phyloP scores from a whole-genome alignment of 306 rosid species.

The Trifolium repens region DNA sequence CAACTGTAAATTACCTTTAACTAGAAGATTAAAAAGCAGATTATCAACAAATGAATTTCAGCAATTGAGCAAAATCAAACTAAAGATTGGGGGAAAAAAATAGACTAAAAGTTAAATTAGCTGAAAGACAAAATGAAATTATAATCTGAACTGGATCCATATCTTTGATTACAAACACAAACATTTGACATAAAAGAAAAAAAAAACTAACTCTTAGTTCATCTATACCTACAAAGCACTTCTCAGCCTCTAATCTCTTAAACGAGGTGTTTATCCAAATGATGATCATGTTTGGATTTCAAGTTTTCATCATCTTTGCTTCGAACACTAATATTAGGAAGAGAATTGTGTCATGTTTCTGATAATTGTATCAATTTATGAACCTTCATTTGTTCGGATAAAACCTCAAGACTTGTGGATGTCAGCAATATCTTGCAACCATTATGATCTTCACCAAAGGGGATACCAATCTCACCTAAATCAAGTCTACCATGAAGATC shows the following conservation, averaged over 20 bases:
- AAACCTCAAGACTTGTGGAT: background rate
- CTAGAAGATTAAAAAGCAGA: background rate
- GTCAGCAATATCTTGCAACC: conserved; percentile 16
- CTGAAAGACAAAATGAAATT: too few relatives aligned
- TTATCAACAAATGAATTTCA: background rate
- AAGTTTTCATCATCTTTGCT: background rate
- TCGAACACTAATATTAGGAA: background rate
- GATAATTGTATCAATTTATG: conserved; percentile 4
- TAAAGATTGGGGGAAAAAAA: too few relatives aligned
- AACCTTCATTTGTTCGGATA: background rate
- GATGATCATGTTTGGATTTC: too few relatives aligned
- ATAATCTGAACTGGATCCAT: background rate
- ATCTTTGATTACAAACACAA: background rate
- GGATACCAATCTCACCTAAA: conserved; percentile 5
- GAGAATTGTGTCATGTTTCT: background rate
- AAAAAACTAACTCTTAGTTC: background rate
- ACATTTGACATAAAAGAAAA: background rate
- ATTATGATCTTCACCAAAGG: conserved; percentile 1
- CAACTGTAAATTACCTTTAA: background rate
- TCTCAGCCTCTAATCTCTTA: background rate
- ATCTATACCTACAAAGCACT: background rate
- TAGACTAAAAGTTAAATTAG: too few relatives aligned
- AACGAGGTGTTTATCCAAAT: background rate
- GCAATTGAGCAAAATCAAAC: background rate
- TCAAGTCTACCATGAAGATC: background rate